A percentile compares a stretch with the other conserved stretches of the same genome.
Evolutionary conservation across 805 yeast species (phyloP).

Genomic region (Torulaspora quercuum): DNA sequence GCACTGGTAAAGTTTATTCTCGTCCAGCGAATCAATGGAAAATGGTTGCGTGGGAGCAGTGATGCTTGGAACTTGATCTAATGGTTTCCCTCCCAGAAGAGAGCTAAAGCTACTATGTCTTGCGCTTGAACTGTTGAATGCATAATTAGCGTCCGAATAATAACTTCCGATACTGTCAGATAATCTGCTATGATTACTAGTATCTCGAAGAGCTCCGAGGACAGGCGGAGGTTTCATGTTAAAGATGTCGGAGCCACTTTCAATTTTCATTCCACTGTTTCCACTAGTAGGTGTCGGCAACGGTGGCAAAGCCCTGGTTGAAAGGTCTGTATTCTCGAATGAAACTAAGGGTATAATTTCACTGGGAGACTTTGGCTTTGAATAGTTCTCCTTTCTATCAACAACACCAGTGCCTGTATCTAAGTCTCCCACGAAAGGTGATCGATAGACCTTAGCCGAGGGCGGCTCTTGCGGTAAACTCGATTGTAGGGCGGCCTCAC

Average conservation of each 20-base stretch:
- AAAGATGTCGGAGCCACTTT: slow-evolving; percentile 12
- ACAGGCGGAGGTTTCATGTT: slow-evolving; percentile 24
- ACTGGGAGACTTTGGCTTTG: slow-evolving; percentile 3
- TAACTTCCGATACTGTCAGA: slow-evolving; percentile 34
- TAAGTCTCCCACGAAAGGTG: slow-evolving; percentile 23
- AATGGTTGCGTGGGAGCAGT: slow-evolving; percentile 56
- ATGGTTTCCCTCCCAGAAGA: slow-evolving; percentile 33
- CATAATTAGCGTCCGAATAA: slow-evolving; percentile 36
- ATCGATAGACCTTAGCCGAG: slow-evolving; percentile 11
- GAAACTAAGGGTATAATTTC: slow-evolving; percentile 13
- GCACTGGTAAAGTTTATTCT: slow-evolving; percentile 50
- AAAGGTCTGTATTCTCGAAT: slow-evolving; percentile 6
- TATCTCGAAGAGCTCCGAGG: slow-evolving; percentile 19
- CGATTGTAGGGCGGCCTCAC: slow-evolving; percentile 12
- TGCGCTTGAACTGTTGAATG: slow-evolving; percentile 33
- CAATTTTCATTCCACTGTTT: background rate
- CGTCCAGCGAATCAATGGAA: slow-evolving; percentile 46
- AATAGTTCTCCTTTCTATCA: background rate
- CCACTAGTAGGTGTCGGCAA: slow-evolving; percentile 8
- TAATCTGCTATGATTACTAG: slow-evolving; percentile 25
- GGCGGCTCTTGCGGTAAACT: slow-evolving; percentile 1
- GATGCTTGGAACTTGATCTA: slow-evolving; percentile 34
- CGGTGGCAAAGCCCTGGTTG: slow-evolving; percentile 18
- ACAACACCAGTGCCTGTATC: background rate
- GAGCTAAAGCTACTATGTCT: slow-evolving; percentile 36